Evolutionary conservation across 164 flowering plant species (phyloP).

Genomic region (Amborella trichopoda): DNA sequence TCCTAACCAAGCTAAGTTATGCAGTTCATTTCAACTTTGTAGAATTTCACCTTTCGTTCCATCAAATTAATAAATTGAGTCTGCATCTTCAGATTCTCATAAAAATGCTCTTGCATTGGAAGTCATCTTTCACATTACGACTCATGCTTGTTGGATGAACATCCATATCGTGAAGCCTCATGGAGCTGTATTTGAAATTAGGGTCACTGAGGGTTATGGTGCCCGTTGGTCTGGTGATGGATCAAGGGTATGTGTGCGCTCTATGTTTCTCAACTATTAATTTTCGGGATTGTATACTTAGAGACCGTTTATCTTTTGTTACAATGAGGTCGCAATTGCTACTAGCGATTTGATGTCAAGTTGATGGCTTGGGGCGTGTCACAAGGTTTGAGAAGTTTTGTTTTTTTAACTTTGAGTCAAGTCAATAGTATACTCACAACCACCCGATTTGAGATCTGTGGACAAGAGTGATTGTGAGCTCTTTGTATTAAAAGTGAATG

Average conservation of each 20-base stretch:
- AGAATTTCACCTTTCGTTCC: too few species aligned
- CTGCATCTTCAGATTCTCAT: constrained; percentile 30
- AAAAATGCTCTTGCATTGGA: constrained; percentile 48
- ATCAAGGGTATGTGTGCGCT: constrained; percentile 29
- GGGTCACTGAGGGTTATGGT: constrained; percentile 66
- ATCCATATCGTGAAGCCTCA: constrained; percentile 55
- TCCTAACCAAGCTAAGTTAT: too few species aligned
- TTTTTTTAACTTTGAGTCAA: not conserved
- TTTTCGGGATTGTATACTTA: not conserved
- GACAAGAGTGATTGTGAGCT: too few species aligned
- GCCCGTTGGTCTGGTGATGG: constrained; percentile 85
- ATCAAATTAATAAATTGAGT: too few species aligned
- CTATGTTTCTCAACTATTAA: not conserved
- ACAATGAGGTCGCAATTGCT: too few species aligned
- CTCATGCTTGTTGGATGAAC: constrained; percentile 61
- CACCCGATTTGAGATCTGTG: too few species aligned
- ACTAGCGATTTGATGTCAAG: too few species aligned
- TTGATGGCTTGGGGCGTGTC: too few species aligned
- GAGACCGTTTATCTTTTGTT: not conserved
- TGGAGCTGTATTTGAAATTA: constrained; percentile 59
- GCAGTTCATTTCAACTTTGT: too few species aligned
- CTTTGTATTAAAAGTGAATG: too few species aligned
- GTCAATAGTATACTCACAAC: too few species aligned
- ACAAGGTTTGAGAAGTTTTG: not conserved
- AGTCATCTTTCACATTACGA: constrained; percentile 29